Evolutionary conservation across 441 rosid genomes (phyloP), one percentile per base, ranked within the genome.

Genomic region (Bruguiera hainesii): DNA sequence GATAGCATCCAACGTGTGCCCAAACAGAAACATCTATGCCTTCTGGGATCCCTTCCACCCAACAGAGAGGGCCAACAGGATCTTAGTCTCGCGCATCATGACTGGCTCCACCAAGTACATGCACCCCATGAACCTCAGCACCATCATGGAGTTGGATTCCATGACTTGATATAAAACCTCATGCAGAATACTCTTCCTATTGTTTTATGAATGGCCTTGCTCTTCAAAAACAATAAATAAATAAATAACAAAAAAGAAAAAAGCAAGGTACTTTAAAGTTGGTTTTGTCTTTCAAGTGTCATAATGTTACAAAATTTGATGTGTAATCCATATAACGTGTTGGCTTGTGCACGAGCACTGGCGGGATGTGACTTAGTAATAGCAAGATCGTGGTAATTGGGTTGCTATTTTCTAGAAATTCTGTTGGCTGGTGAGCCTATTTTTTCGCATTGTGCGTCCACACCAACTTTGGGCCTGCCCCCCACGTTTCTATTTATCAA

Each of bases 11-110:
- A 83, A 81, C 60, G 65, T 87, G 62, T 85, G 92, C 66, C 81
- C 82, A 1, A 81, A 85, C 74, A 69, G 88, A 61, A 76, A 80
- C 39, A 0, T 70, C 18, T 80, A 82, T 53, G 88, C 78, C 18
- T 85, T 87, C 65, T 85, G 89, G 89, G 92, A 87, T 74, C 71
- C 88, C 23, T 87, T 79, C 73, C 92, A 87, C 61, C 92, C 92
- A 9, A 65, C 92, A 1, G 88, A 87, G 69, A 87, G 72, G 66
- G 88, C 92, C n/a, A 79, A 73, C 64, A 75, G 79, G 72, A 51
- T 87, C 28, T 67, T 87, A 1, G 85, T 85, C 28, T 78, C 78
- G 64, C 71, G 66, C 42, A 73, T 87, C 31, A 29, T 78, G 68
- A 75, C 77, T n/a, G 87, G 85, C 48, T 72, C 84, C 3, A 46